These are phyloP conservation scores for Tulasnella sp. DNA, from an alignment of 768 basidiomycete species.

Conservation along the genomic window DNA sequence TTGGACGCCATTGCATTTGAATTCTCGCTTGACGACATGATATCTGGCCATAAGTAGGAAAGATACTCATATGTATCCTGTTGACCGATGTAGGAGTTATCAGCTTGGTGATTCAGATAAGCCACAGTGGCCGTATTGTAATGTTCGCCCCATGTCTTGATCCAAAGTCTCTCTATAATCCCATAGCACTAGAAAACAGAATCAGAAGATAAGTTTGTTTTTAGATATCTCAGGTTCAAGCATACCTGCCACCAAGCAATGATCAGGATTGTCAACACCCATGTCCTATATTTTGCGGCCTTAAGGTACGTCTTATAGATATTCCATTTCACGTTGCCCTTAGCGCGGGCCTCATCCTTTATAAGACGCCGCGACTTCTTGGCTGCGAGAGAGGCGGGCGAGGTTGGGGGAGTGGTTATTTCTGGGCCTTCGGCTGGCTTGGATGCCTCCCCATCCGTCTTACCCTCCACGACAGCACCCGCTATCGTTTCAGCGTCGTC, in stretches of 20 bases:
- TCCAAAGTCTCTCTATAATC: constrained; percentile 25
- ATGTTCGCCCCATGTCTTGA: constrained; percentile 59
- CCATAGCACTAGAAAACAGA: constrained; percentile 21
- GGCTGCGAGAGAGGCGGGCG: background rate
- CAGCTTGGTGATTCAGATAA: too few relatives aligned
- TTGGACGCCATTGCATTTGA: background rate
- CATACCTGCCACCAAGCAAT: constrained; percentile 12
- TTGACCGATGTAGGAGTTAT: too few relatives aligned
- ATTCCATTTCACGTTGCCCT: constrained; percentile 31
- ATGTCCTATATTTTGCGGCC: constrained; percentile 51
- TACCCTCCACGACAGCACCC: constrained; percentile 29
- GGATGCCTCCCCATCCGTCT: constrained; percentile 31
- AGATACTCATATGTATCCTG: too few relatives aligned
- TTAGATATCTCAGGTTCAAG: background rate
- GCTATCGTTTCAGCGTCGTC: constrained; percentile 24
- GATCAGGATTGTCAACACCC: constrained; percentile 28
- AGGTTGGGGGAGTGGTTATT: background rate
- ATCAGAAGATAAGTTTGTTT: background rate
- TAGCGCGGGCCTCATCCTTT: constrained; percentile 27
- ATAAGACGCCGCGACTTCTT: constrained; percentile 21
- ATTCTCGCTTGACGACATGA: too few relatives aligned
- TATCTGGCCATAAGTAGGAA: too few relatives aligned
- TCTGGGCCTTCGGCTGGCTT: background rate
- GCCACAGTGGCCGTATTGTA: constrained; percentile 22
- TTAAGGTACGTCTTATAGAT: constrained; percentile 32